phyloP scores from a whole-genome alignment of 2,329 filamentous ascomycete species.

The Periglandula ipomoeae region DNA sequence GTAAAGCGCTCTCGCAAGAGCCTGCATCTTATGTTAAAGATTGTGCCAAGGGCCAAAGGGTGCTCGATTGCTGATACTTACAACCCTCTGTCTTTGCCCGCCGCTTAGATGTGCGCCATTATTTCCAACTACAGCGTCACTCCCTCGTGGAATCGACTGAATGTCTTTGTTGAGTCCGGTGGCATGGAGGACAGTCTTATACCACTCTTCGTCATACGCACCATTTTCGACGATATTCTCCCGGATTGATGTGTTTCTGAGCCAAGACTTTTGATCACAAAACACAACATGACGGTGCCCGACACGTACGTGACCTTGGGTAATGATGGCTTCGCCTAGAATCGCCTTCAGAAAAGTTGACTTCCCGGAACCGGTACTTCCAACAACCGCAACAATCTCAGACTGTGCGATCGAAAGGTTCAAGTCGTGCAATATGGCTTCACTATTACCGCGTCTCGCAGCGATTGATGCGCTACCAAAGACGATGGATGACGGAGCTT shows the following conservation, averaged over 20 bases:
- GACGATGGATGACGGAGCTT: too few relatives aligned
- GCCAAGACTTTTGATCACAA: too few relatives aligned
- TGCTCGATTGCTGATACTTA: slow-evolving; percentile 24
- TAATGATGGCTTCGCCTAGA: neutral
- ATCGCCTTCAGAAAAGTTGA: too few relatives aligned
- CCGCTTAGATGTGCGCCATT: slow-evolving; percentile 27
- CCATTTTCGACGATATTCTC: too few relatives aligned
- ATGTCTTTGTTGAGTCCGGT: slow-evolving; percentile 18
- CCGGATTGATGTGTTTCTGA: neutral
- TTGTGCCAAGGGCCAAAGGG: neutral
- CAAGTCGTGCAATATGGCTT: too few relatives aligned
- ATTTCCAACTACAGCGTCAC: slow-evolving; percentile 23
- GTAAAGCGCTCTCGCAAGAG: slow-evolving; percentile 34
- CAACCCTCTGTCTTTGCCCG: slow-evolving; percentile 25
- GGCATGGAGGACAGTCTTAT: slow-evolving; percentile 8
- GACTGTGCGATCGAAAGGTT: too few relatives aligned
- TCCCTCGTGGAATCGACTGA: slow-evolving; percentile 17
- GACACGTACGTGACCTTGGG: neutral
- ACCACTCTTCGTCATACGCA: slow-evolving; percentile 12
- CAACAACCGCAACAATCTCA: too few relatives aligned
- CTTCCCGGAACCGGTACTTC: too few relatives aligned
- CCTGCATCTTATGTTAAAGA: too few relatives aligned
- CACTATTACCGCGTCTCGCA: too few relatives aligned
- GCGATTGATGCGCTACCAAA: too few relatives aligned
- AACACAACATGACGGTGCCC: neutral